Base-by-base conservation (phyloP, 345 rosid species). In the Hibiscus syriacus region DNA sequence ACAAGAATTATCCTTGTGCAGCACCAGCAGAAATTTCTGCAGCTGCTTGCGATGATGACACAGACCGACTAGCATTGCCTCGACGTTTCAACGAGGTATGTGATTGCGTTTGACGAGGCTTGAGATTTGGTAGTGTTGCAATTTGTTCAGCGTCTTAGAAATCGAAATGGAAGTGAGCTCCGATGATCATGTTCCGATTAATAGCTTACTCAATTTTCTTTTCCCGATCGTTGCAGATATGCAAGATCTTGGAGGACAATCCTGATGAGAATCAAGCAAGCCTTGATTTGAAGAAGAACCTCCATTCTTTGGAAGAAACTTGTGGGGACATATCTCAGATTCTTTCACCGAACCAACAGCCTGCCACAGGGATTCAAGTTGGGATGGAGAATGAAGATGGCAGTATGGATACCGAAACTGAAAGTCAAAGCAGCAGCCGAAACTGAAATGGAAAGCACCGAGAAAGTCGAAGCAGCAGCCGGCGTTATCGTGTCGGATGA, bases 21-120 rank as follows among this genome's bases (percentile, higher is more conserved):
- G 99, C 84, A 53, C 23, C 86, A 8, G 92, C 83, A 69, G 97
- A 94, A 74, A 74, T 86, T 46, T 59, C 52, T 13, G 73, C 72
- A 20, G 82, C 85, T 75, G 86, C 86, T 68, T 81, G 74, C 72
- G 88, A 87, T 73, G 70, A 80, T 74, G 77, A 85, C 70, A 76
- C 84, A 19, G 88, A 78, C 39, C 85, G 96, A 55, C 38, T 79
- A 70, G 81, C 81, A 61, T 34, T 94, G 77, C 81, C 81, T 26
- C 70, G 52, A 39, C 82, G 71, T 53, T 92, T 80, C 77, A 95
- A 95, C 73, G 76, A 81, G 80, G 99, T 88, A 75, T 68, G 41
- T 67, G 11, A 49, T 63, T 43, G 53, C 26, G 53, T 63, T 25
- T 63, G 66, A 41, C 5, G 66, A 52, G 13, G 53, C 16, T 25